phyloP scores from a whole-genome alignment of 192 early-diverging fungal species.

The Coemansia sp. region DNA sequence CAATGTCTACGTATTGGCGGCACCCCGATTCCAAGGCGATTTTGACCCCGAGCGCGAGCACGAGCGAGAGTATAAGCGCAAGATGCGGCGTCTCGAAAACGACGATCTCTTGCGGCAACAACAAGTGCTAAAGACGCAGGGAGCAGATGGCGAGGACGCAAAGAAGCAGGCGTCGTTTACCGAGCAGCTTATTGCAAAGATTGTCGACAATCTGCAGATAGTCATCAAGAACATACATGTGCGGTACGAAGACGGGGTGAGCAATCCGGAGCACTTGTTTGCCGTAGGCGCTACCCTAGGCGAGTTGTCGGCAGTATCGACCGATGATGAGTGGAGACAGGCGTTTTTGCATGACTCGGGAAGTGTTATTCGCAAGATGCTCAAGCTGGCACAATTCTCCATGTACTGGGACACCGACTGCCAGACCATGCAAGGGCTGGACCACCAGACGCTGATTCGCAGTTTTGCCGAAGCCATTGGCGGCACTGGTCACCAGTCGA shows the following conservation, averaged over 20 bases:
- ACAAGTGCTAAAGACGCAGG: constrained; percentile 30
- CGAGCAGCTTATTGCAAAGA: constrained; percentile 86
- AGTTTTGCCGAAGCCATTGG: constrained; percentile 28
- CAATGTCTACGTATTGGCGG: constrained; percentile 85
- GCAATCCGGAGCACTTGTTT: constrained; percentile 77
- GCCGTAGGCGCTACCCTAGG: constrained; percentile 84
- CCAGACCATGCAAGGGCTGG: constrained; percentile 59
- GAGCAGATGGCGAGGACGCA: constrained; percentile 47
- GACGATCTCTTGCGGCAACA: constrained; percentile 41
- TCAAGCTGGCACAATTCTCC: constrained; percentile 67
- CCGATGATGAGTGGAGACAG: constrained; percentile 80
- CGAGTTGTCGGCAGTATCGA: constrained; percentile 90
- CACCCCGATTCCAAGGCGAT: constrained; percentile 77
- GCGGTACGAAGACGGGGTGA: constrained; percentile 87
- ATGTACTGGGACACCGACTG: constrained; percentile 89
- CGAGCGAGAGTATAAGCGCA: constrained; percentile 71
- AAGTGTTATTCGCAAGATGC: constrained; percentile 86
- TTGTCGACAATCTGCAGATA: constrained; percentile 95
- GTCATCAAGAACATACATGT: constrained; percentile 95
- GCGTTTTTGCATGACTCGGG: constrained; percentile 78
- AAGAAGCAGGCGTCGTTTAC: constrained; percentile 83
- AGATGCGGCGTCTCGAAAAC: constrained; percentile 79
- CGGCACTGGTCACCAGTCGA: constrained; percentile 65
- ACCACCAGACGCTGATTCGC: constrained; percentile 48
- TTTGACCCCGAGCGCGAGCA: constrained; percentile 84